Evolutionary conservation across 495 filamentous ascomycete species (phyloP).

Genomic region (Hapsidospora chrysogenum): DNA sequence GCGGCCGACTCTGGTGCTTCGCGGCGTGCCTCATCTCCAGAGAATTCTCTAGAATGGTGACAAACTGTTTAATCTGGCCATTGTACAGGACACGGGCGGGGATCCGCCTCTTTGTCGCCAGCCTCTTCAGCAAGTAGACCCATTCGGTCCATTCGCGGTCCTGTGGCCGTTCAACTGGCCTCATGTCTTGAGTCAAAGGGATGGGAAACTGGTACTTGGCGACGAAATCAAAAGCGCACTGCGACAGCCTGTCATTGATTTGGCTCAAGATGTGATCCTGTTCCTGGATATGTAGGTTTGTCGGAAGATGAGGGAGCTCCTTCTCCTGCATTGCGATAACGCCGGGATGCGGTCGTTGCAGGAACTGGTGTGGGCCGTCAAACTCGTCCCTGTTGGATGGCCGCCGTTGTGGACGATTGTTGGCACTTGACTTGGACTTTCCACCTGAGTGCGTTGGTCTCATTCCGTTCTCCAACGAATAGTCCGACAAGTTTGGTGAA

Average conservation of each 20-base stretch:
- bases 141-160: slow-evolving; percentile 88
- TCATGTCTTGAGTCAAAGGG: slow-evolving; percentile 61
- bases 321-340: slow-evolving; percentile 56
- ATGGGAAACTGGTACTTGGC: slow-evolving; percentile 83
- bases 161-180: slow-evolving; percentile 58
- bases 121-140: slow-evolving; percentile 73
- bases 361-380: slow-evolving; percentile 67
- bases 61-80: slow-evolving; percentile 77
- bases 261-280: slow-evolving; percentile 63
- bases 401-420: slow-evolving; percentile 49
- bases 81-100: slow-evolving; percentile 71
- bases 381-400: slow-evolving; percentile 79
- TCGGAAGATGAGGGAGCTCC: slow-evolving; percentile 65
- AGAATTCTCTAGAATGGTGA: slow-evolving; percentile 68
- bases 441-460: slow-evolving; percentile 14
- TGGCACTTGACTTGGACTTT: slow-evolving; percentile 29
- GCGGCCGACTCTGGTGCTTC: slow-evolving; percentile 63
- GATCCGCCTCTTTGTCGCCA: slow-evolving; percentile 73
- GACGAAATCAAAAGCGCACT: slow-evolving; percentile 77
- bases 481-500: slow-evolving; percentile 25
- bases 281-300: slow-evolving; percentile 65
- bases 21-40: slow-evolving; percentile 67
- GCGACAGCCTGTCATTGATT: slow-evolving; percentile 71
- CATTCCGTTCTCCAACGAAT: slow-evolving; percentile 22
- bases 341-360: slow-evolving; percentile 47